Percentiles rank a stretch among this genome's conserved stretches.
Conservation (phyloP, 805 yeast genomes). For the Monosporozyma servazzii region DNA sequence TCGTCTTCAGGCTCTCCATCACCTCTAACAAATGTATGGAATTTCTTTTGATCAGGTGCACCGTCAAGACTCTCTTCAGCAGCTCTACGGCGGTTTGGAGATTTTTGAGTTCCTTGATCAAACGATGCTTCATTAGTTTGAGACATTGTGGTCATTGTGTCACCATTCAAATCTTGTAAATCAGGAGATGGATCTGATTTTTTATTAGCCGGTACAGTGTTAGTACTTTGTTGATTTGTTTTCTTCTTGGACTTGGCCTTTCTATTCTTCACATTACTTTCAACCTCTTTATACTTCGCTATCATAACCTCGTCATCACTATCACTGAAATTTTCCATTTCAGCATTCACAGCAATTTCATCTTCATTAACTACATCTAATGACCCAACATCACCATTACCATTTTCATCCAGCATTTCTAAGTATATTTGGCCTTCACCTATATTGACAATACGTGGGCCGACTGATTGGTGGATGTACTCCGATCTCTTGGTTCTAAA, state of each 20-base stretch:
- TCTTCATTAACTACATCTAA: not conserved
- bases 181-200: not conserved
- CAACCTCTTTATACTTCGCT: not conserved
- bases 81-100: not conserved
- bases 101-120: not conserved
- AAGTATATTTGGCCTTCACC: conserved; percentile 20
- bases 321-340: conserved; percentile 1
- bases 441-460: conserved; percentile 16
- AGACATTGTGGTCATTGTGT: not conserved
- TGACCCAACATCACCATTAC: conserved; percentile 1
- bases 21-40: not conserved
- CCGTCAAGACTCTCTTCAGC: not conserved
- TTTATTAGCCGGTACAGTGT: not conserved
- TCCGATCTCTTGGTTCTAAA: conserved; percentile 14
- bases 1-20: not conserved
- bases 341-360: not conserved
- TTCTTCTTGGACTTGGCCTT: not conserved
- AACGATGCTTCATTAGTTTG: not conserved
- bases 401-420: conserved; percentile 12
- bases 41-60: not conserved
- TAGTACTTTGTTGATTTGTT: not conserved
- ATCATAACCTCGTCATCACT: conserved; percentile 1
- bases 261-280: not conserved
- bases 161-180: not conserved
- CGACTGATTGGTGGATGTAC: conserved; percentile 13